Evolutionary conservation across 371 early-diverging fungal species (phyloP).

Genomic region (Apophysomyces trapeziformis): DNA sequence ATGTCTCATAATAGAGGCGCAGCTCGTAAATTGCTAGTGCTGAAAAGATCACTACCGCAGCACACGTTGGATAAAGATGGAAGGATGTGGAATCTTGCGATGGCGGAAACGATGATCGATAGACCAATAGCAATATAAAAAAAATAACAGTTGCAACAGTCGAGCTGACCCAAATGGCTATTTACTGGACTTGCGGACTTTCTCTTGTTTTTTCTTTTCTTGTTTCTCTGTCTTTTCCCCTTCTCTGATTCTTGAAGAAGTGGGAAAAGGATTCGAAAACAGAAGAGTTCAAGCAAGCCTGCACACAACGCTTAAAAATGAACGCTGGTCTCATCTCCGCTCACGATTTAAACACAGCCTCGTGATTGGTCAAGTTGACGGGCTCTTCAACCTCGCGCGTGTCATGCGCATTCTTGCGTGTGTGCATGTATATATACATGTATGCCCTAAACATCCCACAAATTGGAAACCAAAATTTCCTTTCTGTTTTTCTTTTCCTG

Average conservation of each 20-base stretch:
- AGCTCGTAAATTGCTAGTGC: constrained; percentile 5
- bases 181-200: not conserved
- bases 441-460: no score
- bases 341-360: not conserved
- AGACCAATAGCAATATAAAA: not conserved
- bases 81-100: constrained; percentile 9
- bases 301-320: constrained; percentile 1
- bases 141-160: not conserved
- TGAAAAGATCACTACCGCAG: constrained; percentile 8
- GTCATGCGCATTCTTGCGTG: constrained; percentile 11
- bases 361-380: constrained; percentile 6
- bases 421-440: not conserved
- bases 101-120: constrained; percentile 5
- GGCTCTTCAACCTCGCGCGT: constrained; percentile 4
- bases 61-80: constrained; percentile 10
- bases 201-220: not conserved
- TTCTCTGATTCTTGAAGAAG: not conserved
- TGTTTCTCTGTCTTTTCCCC: not conserved
- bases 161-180: not conserved
- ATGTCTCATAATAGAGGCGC: constrained; percentile 5
- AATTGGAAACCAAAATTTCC: not conserved
- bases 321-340: not conserved
- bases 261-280: constrained; percentile 8
- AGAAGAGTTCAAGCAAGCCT: constrained; percentile 5
- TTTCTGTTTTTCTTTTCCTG: not conserved